Evolutionary conservation across 163 green algal genomes (phyloP).

Genomic region (Prototheca cutis): DNA sequence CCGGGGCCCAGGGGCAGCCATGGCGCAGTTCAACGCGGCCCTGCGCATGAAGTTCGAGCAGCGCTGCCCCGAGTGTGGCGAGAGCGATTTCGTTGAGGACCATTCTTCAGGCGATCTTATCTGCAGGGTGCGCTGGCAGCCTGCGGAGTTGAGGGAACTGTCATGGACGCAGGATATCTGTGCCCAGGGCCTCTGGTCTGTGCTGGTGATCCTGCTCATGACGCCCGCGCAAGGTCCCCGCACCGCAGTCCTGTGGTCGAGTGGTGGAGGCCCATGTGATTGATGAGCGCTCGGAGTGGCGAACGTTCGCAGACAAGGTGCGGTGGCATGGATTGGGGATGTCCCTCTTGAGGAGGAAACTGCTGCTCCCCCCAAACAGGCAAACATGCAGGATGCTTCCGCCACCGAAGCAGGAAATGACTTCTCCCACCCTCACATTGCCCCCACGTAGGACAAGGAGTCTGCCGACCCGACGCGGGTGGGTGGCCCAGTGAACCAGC

Average conservation of each 20-base stretch:
- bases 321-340: not conserved
- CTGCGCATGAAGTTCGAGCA: constrained; percentile 44
- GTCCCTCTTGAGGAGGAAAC: too few species aligned
- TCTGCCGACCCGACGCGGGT: constrained; percentile 78
- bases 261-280: constrained; percentile 83
- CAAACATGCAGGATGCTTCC: too few species aligned
- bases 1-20: too few species aligned
- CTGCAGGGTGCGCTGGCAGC: constrained; percentile 76
- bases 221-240: too few species aligned
- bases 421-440: not conserved
- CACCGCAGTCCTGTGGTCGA: constrained; percentile 65
- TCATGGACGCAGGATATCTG: not conserved
- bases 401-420: too few species aligned
- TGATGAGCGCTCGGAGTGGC: constrained; percentile 92
- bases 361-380: too few species aligned
- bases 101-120: constrained; percentile 75
- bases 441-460: constrained; percentile 57
- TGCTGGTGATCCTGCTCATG: too few species aligned
- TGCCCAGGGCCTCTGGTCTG: not conserved
- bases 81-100: constrained; percentile 76
- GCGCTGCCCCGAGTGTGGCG: constrained; percentile 66
- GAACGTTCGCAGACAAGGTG: constrained; percentile 79
- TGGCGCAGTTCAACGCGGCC: constrained; percentile 14
- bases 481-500: constrained; percentile 50
- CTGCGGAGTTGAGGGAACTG: constrained; percentile 3